phyloP scores from a whole-genome alignment of 768 basidiomycete species.

The Sporobolomyces roseus region DNA sequence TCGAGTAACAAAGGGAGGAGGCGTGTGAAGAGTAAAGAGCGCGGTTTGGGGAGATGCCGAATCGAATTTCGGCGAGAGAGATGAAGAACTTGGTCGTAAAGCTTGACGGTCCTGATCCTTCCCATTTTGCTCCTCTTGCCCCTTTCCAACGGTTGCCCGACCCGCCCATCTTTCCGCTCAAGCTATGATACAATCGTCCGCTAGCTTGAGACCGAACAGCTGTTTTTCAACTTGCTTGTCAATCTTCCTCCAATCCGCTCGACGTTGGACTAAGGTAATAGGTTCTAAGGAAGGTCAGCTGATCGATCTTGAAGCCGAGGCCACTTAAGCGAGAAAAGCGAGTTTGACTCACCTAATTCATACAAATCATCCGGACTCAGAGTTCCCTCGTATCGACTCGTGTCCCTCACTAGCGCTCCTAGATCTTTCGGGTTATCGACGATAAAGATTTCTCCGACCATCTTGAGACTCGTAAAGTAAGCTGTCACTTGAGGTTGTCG shows the following conservation, averaged over 20 bases:
- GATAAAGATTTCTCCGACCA: conserved; percentile 94
- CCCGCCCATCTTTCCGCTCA: too few relatives aligned
- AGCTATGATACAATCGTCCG: conserved; percentile 31
- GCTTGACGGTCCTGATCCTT: too few relatives aligned
- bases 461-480: conserved; percentile 91
- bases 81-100: too few relatives aligned
- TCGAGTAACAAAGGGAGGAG: too few relatives aligned
- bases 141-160: too few relatives aligned
- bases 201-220: conserved; percentile 35
- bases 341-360: conserved; percentile 85
- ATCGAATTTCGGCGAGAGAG: too few relatives aligned
- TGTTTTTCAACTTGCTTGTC: conserved; percentile 73
- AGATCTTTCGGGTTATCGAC: conserved; percentile 79
- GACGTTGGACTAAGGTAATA: conserved; percentile 36
- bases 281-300: too few relatives aligned
- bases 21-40: too few relatives aligned
- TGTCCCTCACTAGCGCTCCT: conserved; percentile 91
- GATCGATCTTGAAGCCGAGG: too few relatives aligned
- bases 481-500: conserved; percentile 77
- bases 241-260: conserved; percentile 90
- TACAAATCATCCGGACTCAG: conserved; percentile 95
- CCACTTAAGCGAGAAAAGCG: too few relatives aligned
- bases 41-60: too few relatives aligned
- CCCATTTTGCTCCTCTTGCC: too few relatives aligned
- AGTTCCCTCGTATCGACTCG: conserved; percentile 89